A percentile compares a stretch with the other conserved stretches of the same genome.
These are phyloP conservation scores for Trichoderma erinaceum DNA, from an alignment of 495 filamentous ascomycete species.

Conservation along the genomic window DNA sequence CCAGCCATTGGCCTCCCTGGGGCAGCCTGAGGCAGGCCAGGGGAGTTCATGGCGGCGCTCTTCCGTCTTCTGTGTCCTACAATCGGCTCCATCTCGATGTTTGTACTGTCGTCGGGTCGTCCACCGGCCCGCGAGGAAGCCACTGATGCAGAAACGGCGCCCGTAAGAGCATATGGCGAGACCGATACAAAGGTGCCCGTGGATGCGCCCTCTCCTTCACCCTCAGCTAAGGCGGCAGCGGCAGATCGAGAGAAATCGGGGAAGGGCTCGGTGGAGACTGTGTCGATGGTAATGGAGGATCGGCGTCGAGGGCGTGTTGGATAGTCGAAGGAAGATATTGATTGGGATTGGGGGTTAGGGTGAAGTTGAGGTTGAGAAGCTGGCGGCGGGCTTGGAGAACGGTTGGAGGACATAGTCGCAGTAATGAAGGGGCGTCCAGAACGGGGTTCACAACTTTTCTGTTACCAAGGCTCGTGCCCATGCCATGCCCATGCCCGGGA, in stretches of 20 bases:
- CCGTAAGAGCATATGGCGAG: neutral
- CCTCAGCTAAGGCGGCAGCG: neutral
- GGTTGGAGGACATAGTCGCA: conserved; percentile 9
- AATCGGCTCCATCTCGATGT: conserved; percentile 45
- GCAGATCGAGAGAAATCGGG: neutral
- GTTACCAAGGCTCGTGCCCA: conserved; percentile 1
- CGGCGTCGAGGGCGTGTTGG: neutral
- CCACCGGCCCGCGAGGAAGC: conserved; percentile 5
- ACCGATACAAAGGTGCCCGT: neutral
- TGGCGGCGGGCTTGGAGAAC: neutral
- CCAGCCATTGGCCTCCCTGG: conserved; percentile 22
- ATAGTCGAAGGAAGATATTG: neutral
- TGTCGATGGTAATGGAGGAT: conserved; percentile 8
- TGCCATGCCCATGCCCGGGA: conserved; percentile 9
- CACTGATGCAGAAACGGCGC: neutral
- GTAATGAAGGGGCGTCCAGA: conserved; percentile 10
- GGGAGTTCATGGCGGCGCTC: conserved; percentile 50
- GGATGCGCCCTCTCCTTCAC: neutral
- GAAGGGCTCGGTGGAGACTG: neutral
- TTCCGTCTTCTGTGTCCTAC: conserved; percentile 52
- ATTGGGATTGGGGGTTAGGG: neutral
- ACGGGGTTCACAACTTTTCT: neutral
- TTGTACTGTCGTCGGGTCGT: conserved; percentile 17
- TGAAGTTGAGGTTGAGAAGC: neutral
- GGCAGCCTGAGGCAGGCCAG: neutral